phyloP scores from a whole-genome alignment of 2,329 filamentous ascomycete species.

The Ceratocystis smalleyi region DNA sequence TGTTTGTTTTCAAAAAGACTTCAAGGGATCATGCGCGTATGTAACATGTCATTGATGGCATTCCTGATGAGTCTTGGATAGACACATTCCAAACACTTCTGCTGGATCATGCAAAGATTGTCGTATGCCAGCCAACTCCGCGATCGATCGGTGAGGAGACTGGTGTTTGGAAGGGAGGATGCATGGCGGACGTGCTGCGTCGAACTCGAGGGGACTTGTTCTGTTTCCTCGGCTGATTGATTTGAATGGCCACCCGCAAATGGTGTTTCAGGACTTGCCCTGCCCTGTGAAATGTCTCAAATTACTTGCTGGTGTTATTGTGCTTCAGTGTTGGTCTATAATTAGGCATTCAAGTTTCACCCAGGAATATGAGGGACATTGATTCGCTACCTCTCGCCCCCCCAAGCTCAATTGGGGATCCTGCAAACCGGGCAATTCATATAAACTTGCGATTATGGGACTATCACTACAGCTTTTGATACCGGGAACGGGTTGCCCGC shows the following conservation, averaged over 20 bases:
- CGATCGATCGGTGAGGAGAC: background rate
- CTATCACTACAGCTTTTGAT: too few species aligned
- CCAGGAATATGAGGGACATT: background rate
- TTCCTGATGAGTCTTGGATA: background rate
- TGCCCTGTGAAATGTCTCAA: background rate
- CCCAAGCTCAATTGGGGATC: background rate
- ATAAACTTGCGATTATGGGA: too few species aligned
- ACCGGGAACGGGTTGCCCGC: too few species aligned
- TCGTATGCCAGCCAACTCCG: background rate
- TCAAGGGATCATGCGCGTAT: background rate
- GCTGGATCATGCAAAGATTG: background rate
- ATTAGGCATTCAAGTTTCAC: background rate
- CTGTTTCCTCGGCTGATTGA: background rate
- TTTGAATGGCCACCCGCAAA: background rate
- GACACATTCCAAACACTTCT: background rate
- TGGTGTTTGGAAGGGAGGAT: background rate
- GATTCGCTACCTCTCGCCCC: background rate
- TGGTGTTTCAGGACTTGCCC: background rate
- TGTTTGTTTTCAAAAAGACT: too few species aligned
- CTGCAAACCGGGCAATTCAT: background rate
- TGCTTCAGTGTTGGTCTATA: background rate
- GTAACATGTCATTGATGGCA: slow-evolving; percentile 4
- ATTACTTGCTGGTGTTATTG: background rate
- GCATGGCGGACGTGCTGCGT: background rate
- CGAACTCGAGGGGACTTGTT: background rate